phyloP scores from a whole-genome alignment of 1,284 basidiomycete genomes.

The Mycena sp. region DNA sequence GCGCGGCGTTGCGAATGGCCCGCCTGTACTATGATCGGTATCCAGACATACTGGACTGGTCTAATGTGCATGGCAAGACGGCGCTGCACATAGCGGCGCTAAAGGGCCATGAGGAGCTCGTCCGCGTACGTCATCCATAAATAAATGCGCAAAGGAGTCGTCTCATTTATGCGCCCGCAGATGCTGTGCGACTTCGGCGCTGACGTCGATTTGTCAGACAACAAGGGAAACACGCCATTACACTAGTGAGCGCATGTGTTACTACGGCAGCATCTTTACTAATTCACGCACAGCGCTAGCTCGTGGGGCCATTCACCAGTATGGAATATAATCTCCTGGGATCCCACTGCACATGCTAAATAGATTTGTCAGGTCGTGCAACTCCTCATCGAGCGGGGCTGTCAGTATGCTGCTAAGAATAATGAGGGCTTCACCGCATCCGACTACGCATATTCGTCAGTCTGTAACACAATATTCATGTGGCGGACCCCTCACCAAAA shows the following conservation, averaged over 20 bases:
- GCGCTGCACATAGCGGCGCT: conserved; percentile 89
- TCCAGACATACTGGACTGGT: conserved; percentile 89
- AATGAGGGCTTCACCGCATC: conserved; percentile 91
- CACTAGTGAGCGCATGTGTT: conserved; percentile 72
- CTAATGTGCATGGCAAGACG: conserved; percentile 88
- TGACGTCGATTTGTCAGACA: conserved; percentile 88
- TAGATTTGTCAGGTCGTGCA: conserved; percentile 72
- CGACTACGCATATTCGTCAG: conserved; percentile 93
- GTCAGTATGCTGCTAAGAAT: conserved; percentile 83
- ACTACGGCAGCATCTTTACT: no score
- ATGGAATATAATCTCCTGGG: conserved; percentile 39
- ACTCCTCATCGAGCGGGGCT: conserved; percentile 89
- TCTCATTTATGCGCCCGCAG: conserved; percentile 49
- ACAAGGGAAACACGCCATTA: conserved; percentile 91
- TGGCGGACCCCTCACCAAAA: conserved; percentile 10
- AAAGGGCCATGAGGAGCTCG: conserved; percentile 90
- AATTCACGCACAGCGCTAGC: conserved; percentile 68
- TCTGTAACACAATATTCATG: conserved; percentile 31
- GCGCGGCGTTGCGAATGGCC: conserved; percentile 82
- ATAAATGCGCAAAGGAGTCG: neutral
- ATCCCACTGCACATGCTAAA: conserved; percentile 21
- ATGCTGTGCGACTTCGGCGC: conserved; percentile 91
- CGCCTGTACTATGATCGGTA: conserved; percentile 83
- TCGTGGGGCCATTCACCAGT: conserved; percentile 86
- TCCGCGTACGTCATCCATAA: conserved; percentile 66